Conservation (phyloP, 164 flowering plant genomes). For the Magnolia kwangsiensis region DNA sequence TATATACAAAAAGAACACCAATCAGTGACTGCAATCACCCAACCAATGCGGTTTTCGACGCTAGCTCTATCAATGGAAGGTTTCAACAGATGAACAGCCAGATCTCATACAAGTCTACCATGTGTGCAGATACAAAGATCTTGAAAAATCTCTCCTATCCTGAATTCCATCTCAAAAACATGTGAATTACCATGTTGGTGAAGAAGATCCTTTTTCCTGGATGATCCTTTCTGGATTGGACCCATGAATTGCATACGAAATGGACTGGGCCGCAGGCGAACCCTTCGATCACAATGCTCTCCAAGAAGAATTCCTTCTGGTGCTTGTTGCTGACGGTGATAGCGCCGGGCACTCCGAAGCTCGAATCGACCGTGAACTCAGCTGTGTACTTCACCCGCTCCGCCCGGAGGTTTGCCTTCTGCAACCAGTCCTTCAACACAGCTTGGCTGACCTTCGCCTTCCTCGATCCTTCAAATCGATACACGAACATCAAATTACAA, state of each 20-base stretch:
- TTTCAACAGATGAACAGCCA: too few relatives aligned
- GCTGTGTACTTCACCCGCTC: slow-evolving; percentile 74
- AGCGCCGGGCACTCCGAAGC: slow-evolving; percentile 84
- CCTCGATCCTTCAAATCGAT: slow-evolving; percentile 40
- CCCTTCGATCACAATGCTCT: slow-evolving; percentile 74
- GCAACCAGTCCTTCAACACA: slow-evolving; percentile 70
- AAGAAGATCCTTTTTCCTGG: slow-evolving; percentile 74
- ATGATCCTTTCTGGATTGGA: slow-evolving; percentile 74
- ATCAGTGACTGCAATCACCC: too few relatives aligned
- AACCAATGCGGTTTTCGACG: too few relatives aligned
- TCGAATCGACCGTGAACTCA: slow-evolving; percentile 67
- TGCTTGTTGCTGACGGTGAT: slow-evolving; percentile 73
- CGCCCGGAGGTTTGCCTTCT: slow-evolving; percentile 58
- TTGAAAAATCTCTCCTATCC: too few relatives aligned
- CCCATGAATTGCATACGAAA: slow-evolving; percentile 91
- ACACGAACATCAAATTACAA: too few relatives aligned
- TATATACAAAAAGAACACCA: too few relatives aligned
- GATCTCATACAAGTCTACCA: too few relatives aligned
- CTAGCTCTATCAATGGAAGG: too few relatives aligned
- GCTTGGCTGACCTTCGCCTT: slow-evolving; percentile 66
- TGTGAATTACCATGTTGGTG: slow-evolving; percentile 57
- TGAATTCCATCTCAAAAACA: too few relatives aligned
- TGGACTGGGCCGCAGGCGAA: slow-evolving; percentile 77
- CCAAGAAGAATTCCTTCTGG: slow-evolving; percentile 80
- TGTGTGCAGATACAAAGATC: too few relatives aligned